These are phyloP conservation scores for Podospora pseudocomata DNA, from an alignment of 495 filamentous ascomycete species.

Conservation along the genomic window DNA sequence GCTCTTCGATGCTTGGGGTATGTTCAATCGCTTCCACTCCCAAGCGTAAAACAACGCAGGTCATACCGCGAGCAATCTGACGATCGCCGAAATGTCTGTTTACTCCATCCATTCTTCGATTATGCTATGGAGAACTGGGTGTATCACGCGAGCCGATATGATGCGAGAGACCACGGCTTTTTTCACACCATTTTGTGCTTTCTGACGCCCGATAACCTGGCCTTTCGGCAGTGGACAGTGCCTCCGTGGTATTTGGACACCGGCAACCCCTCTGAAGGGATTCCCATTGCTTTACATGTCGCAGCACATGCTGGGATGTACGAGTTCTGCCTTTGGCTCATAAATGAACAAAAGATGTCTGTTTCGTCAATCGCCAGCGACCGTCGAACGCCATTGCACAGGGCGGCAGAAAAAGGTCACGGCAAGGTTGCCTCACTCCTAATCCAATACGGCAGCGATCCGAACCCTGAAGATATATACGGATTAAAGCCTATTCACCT, in stretches of 20 bases:
- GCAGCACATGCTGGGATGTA: constrained; percentile 22
- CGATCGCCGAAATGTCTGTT: constrained; percentile 11
- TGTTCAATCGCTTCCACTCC: constrained; percentile 4
- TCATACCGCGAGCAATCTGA: too few species aligned
- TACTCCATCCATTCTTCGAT: constrained; percentile 13
- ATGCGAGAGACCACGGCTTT: constrained; percentile 9
- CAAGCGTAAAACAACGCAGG: too few species aligned
- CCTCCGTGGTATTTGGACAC: not conserved
- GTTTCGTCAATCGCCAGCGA: constrained; percentile 2
- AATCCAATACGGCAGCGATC: constrained; percentile 19
- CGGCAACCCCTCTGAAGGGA: not conserved
- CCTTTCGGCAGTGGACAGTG: constrained; percentile 7
- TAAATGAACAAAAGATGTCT: constrained; percentile 10
- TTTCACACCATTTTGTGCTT: constrained; percentile 3
- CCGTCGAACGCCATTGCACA: constrained; percentile 26
- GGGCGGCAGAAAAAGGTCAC: constrained; percentile 24
- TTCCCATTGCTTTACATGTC: constrained; percentile 6
- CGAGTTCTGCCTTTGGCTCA: constrained; percentile 11
- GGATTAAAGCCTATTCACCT: constrained; percentile 30
- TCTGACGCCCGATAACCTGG: not conserved
- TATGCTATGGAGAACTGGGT: constrained; percentile 22
- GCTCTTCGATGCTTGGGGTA: constrained; percentile 8
- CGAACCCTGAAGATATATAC: constrained; percentile 11
- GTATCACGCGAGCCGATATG: constrained; percentile 16
- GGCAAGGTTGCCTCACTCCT: constrained; percentile 20